A percentile compares a stretch with the other conserved stretches of the same genome.
Conservation (phyloP, 2,329 filamentous ascomycete genomes). For the Hypocrella siamensis region DNA sequence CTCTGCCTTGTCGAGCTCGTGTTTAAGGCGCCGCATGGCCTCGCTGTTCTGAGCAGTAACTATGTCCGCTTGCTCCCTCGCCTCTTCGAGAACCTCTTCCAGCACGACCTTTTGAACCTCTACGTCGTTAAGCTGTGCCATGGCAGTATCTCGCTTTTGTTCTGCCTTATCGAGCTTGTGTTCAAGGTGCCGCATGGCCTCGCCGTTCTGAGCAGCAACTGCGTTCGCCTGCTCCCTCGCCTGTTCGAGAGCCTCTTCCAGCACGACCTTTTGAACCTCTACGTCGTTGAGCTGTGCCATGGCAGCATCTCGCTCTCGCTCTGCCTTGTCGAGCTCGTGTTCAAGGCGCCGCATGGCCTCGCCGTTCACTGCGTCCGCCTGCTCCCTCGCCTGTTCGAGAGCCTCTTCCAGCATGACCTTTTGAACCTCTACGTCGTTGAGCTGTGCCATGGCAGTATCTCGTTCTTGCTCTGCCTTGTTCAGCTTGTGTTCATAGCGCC, state of each 20-base stretch:
- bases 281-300: slow-evolving; percentile 42
- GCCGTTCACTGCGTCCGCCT: slow-evolving; percentile 33
- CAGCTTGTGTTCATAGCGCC: neutral
- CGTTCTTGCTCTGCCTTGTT: slow-evolving; percentile 18
- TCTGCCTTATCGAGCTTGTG: neutral
- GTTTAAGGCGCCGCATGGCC: slow-evolving; percentile 25
- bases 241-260: slow-evolving; percentile 43
- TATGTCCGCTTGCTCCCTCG: slow-evolving; percentile 34
- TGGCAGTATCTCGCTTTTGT: slow-evolving; percentile 41
- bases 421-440: slow-evolving; percentile 43
- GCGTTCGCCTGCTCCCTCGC: slow-evolving; percentile 36
- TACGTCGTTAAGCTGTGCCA: slow-evolving; percentile 40
- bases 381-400: slow-evolving; percentile 36
- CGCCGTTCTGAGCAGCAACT: slow-evolving; percentile 25
- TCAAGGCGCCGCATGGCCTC: slow-evolving; percentile 16
- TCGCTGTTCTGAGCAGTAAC: slow-evolving; percentile 26
- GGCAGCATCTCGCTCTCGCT: slow-evolving; percentile 40
- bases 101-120: slow-evolving; percentile 43
- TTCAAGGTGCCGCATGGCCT: slow-evolving; percentile 14
- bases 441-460: slow-evolving; percentile 45
- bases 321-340: neutral
- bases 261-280: slow-evolving; percentile 41
- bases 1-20: slow-evolving; percentile 34
- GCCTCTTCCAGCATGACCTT: slow-evolving; percentile 42
- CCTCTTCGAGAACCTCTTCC: slow-evolving; percentile 42